Evolutionary conservation across 139 green algal genomes (phyloP), one percentile per base, ranked within the genome.

Genomic region (Chlorella sp.): DNA sequence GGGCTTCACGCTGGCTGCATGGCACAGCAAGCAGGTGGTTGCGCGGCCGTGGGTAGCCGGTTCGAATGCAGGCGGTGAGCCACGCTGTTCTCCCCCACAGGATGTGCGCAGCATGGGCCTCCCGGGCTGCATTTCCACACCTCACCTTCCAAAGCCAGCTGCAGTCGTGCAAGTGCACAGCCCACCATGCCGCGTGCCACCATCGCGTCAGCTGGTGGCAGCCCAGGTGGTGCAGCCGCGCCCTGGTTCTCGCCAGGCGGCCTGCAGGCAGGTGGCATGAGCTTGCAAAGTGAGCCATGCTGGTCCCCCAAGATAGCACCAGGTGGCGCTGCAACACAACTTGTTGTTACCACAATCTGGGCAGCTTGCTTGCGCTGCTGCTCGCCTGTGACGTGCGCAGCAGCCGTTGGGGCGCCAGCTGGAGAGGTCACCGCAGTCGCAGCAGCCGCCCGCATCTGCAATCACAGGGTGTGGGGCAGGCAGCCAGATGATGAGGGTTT

Each of bases 351-450:
- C 76, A 26, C 64, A 14, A 18, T 14, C 24, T 71, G 64, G 26
- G 4, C 22, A 71, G 69, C 69, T 28, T 34, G 3, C 69, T 77
- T 34, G 64, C 64, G 16, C 15, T 34, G 11, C 26, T 2, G 34
- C 75, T 81, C 9, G 15, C 73, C 48, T 87, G 88, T 94, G 92
- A 7, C n/a, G 73, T 16, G 87, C 82, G 78, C 92, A 95, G 86
- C 91, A 94, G 9, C 93, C 92, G 86, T 85, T 48, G 14, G 48
- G 61, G 39, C 80, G 85, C 95, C 95, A 97, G 0, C 93, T 94
- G 15, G 89, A 86, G 11, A 89, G 28, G 89, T 97, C 95, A 3
- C 95, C 95, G 88, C 95, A 97, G 89, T 97, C 95, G 88, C 95
- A 97, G 88, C 95, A 96, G n/a, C 95, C 95, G 12, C 95, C 95